Conservation (phyloP, 495 filamentous ascomycete genomes). For the Neurospora africana region DNA sequence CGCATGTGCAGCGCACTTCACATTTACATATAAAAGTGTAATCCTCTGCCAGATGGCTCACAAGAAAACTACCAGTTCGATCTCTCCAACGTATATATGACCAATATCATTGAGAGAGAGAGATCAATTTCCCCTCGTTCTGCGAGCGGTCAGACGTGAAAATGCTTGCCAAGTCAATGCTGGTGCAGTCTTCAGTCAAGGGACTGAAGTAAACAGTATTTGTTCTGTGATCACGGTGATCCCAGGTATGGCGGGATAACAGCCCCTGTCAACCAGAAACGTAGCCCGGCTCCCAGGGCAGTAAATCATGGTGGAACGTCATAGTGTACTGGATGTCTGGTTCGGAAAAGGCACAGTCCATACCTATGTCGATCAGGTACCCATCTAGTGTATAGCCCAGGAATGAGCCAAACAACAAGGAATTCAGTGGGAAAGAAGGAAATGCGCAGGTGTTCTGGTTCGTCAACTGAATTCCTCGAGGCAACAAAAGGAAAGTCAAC, state of each 20-base stretch:
- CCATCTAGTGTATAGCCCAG: neutral
- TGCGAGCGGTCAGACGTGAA: neutral
- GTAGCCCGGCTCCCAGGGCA: neutral
- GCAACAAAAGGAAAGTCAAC: neutral
- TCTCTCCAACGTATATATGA: neutral
- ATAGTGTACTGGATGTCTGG: neutral
- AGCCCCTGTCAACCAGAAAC: neutral
- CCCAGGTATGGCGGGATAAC: neutral
- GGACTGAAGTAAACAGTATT: neutral
- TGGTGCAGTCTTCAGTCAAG: neutral
- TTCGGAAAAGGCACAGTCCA: neutral
- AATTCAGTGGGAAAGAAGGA: neutral
- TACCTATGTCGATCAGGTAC: neutral
- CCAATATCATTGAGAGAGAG: neutral
- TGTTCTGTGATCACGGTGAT: neutral
- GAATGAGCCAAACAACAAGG: neutral
- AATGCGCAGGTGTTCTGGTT: neutral
- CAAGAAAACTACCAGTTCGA: neutral
- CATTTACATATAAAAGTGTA: neutral
- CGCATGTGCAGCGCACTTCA: neutral
- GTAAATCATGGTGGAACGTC: neutral
- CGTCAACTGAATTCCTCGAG: neutral
- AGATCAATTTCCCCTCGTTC: neutral
- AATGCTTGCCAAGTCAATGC: neutral
- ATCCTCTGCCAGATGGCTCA: neutral